Base-by-base conservation (phyloP, 345 rosid species). In the Theobroma cacao region DNA sequence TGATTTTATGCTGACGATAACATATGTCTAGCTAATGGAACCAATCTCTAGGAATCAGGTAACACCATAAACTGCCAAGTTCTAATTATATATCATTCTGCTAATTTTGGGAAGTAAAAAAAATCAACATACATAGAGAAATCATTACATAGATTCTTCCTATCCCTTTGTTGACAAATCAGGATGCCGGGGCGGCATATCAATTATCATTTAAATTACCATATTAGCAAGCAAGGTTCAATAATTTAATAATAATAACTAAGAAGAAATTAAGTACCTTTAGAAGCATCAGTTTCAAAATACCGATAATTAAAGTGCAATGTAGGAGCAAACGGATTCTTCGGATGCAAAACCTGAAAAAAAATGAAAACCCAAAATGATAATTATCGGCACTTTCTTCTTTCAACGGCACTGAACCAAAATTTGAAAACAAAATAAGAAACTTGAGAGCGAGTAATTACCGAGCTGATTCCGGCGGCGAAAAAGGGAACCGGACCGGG, bases 401-500 rank as follows among this genome's bases (percentile, higher is more conserved):
- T 28, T 28, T 17, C 14, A 45, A 70, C 12, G 30, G 40, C 47
- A 45, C 28, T 26, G 15, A 52, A 70, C 28, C 24, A 52, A 17
- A 33, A 20, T 36, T 28, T 28, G 24, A 11, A n/a, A 40, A 41
- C 4, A 41, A 30, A 50, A 55, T 48, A 43, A 12, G 47, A 62
- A 53, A 76, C 3, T 1, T 15, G 40, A 66, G 5, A 63, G 36
- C 11, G 26, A 30, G 3, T 30, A 33, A 56, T 79, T 85, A 95
- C 98, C 71, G 99, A 94, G 91, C 99, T 96, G 73, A 96, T 87
- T 24, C 99, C 99, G 0, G 98, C 99, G 1, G 99, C 99, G 65
- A 96, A 96, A 82, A 96, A 96, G 0, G 97, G 97, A 58, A 96
- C 33, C 0, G 97, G 97, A 15, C 97, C 98, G 1, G 92, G 89